phyloP scores from a whole-genome alignment of 2,329 filamentous ascomycete species.

The Microdochium trichocladiopsis region DNA sequence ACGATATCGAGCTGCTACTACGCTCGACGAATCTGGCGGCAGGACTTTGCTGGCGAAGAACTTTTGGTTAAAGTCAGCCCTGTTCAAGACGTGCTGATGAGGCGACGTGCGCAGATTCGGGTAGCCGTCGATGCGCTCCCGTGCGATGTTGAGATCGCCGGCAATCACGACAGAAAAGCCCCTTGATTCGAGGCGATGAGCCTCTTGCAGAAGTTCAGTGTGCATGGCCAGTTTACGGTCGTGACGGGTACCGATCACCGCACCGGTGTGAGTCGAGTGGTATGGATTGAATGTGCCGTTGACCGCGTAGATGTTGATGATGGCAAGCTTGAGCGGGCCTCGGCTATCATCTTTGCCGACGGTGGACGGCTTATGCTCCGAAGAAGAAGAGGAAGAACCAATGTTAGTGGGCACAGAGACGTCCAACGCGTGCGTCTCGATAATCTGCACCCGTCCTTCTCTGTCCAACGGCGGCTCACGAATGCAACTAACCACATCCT shows the following conservation, averaged over 20 bases:
- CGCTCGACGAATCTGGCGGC: conserved; percentile 6
- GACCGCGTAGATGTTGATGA: conserved; percentile 46
- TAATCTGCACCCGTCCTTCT: conserved; percentile 42
- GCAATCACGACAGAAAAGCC: conserved; percentile 38
- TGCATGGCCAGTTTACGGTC: conserved; percentile 43
- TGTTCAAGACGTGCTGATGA: conserved; percentile 39
- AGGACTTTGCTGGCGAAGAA: conserved; percentile 28
- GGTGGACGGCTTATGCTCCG: background rate
- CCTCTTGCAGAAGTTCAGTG: conserved; percentile 33
- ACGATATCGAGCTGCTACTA: conserved; percentile 1
- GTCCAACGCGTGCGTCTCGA: conserved; percentile 22
- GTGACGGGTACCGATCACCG: conserved; percentile 35
- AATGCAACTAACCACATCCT: conserved; percentile 16
- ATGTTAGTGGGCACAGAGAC: background rate
- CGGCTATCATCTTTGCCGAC: background rate
- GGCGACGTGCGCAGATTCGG: conserved; percentile 37
- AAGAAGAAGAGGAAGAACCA: background rate
- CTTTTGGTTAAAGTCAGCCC: conserved; percentile 39
- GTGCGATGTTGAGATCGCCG: conserved; percentile 23
- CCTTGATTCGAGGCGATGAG: conserved; percentile 26
- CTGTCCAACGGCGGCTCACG: conserved; percentile 40
- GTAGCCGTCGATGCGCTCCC: conserved; percentile 21
- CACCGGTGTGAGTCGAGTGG: conserved; percentile 32
- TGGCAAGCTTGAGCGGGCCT: conserved; percentile 22
- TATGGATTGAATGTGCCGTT: conserved; percentile 43